Evolutionary conservation across 2,329 filamentous ascomycete genomes (phyloP).

Genomic region (Penicillium sp.): DNA sequence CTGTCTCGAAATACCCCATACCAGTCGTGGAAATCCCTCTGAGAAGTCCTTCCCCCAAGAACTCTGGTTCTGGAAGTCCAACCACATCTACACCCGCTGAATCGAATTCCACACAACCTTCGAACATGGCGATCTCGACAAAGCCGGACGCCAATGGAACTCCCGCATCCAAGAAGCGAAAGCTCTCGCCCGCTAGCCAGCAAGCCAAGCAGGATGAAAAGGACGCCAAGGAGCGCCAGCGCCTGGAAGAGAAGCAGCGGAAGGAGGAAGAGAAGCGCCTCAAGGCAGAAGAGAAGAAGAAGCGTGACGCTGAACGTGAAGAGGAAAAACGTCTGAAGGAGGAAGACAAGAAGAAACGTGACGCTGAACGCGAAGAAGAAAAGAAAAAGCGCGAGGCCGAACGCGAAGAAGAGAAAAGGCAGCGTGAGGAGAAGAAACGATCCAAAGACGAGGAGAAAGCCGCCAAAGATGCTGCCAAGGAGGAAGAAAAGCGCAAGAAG

Average conservation of each 20-base stretch:
- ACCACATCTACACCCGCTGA: not conserved
- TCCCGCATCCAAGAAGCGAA: slow-evolving; percentile 32
- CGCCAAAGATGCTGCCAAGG: slow-evolving; percentile 43
- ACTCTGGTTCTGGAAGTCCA: not conserved
- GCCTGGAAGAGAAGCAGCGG: slow-evolving; percentile 15
- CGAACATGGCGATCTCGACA: not conserved
- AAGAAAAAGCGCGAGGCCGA: slow-evolving; percentile 31
- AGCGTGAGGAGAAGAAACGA: slow-evolving; percentile 50
- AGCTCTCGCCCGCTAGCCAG: slow-evolving; percentile 30
- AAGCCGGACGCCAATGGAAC: slow-evolving; percentile 15
- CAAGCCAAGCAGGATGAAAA: slow-evolving; percentile 43
- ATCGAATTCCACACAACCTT: not conserved
- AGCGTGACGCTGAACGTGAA: slow-evolving; percentile 28
- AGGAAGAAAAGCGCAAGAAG: slow-evolving; percentile 53
- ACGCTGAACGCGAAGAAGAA: slow-evolving; percentile 22
- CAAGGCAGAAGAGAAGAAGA: slow-evolving; percentile 39
- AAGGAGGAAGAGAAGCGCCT: slow-evolving; percentile 39
- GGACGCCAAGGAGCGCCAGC: slow-evolving; percentile 35
- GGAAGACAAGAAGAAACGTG: not conserved
- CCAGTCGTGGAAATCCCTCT: slow-evolving; percentile 2
- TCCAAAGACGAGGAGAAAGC: slow-evolving; percentile 51
- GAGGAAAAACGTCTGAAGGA: slow-evolving; percentile 28
- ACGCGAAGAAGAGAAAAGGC: slow-evolving; percentile 49
- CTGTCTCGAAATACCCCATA: not conserved
- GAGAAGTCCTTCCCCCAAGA: not conserved